Base-by-base conservation (phyloP, 495 filamentous ascomycete species). In the Jackrogersella multiformis region DNA sequence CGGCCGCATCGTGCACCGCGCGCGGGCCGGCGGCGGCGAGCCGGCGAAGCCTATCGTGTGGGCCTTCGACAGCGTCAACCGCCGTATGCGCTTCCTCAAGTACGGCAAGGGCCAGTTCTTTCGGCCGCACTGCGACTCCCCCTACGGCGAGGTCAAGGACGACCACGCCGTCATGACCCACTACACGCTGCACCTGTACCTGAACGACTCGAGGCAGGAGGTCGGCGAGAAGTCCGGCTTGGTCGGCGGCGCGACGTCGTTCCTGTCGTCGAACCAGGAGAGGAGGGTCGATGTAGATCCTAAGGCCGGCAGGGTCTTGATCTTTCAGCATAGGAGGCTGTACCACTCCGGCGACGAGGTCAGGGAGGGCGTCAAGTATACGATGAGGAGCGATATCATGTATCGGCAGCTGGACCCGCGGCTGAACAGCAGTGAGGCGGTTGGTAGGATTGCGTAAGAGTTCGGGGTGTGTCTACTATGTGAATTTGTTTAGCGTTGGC, bases 71-170 rank as follows among this genome's bases (percentile, higher is more conserved):
- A 66, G 87, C 35, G 70, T 93, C 38, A 97, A 97, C 77, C 88
- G 95, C 71, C 78, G 93, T 42, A 82, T 97, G 81, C 79, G 93
- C 30, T 94, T 96, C 71, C 78, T 97, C 44, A 90, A 85, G 73
- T 97, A 97, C 74, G 85, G 82, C 1, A 74, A 80, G 8, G 92
- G 91, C 0, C 87, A 93, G 70, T 97, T 90, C 74, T 97, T 97
- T 71, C 83, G 79, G 46, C 79, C 89, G 8, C 93, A 97, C 72
- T 88, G 86, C 71, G 93, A 97, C 75, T 88, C 84, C 12, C 67
- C 73, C 15, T 97, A 92, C 71, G 72, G 77, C 12, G 90, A 89
- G 8, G 82, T 85, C 1, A 68, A 55, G 0, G 86, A 90, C 64
- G 72, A 79, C 10, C 70, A 72, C 23, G 82, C 44, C 0, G 53